A percentile compares a stretch with the other conserved stretches of the same genome.
Evolutionary conservation across 2,329 filamentous ascomycete species (phyloP).

Genomic region (Elsinoe batatas): DNA sequence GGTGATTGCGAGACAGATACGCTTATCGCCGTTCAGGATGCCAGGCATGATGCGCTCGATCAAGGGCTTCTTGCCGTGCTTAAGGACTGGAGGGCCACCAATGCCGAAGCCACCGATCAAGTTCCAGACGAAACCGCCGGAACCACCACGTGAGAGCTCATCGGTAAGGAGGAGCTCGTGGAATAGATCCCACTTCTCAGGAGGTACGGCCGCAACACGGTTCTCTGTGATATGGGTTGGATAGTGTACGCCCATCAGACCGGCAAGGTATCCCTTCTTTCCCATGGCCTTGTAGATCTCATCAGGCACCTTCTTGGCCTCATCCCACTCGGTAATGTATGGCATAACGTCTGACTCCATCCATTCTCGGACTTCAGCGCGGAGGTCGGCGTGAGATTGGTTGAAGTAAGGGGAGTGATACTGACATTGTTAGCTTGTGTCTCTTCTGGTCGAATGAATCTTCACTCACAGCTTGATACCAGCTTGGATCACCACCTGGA

Average conservation of each 20-base stretch:
- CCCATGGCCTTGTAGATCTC: slow-evolving; percentile 95
- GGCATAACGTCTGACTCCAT: slow-evolving; percentile 83
- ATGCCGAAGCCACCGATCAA: slow-evolving; percentile 95
- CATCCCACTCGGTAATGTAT: slow-evolving; percentile 91
- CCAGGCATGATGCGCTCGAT: slow-evolving; percentile 81
- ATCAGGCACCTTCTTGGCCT: slow-evolving; percentile 80
- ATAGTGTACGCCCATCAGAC: slow-evolving; percentile 75
- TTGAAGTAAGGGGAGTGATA: slow-evolving; percentile 97
- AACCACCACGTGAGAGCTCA: slow-evolving; percentile 79
- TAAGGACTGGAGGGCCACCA: slow-evolving; percentile 80
- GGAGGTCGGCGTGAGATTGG: slow-evolving; percentile 81
- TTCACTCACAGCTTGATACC: slow-evolving; percentile 78
- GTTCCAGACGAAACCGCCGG: slow-evolving; percentile 94
- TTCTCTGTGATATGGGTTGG: slow-evolving; percentile 64
- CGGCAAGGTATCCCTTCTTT: slow-evolving; percentile 83
- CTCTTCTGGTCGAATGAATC: slow-evolving; percentile 4
- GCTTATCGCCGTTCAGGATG: slow-evolving; percentile 85
- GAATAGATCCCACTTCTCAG: slow-evolving; percentile 96
- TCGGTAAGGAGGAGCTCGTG: slow-evolving; percentile 95
- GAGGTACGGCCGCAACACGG: slow-evolving; percentile 63
- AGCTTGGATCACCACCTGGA: slow-evolving; percentile 83
- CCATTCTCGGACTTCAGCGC: slow-evolving; percentile 86
- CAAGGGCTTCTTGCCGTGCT: slow-evolving; percentile 78
- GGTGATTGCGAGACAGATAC: slow-evolving; percentile 94
- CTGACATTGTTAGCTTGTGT: slow-evolving; percentile 25